Evolutionary conservation across 2,329 filamentous ascomycete genomes (phyloP), one percentile per base, ranked within the genome.

Genomic region (Talaromyces funiculosus): DNA sequence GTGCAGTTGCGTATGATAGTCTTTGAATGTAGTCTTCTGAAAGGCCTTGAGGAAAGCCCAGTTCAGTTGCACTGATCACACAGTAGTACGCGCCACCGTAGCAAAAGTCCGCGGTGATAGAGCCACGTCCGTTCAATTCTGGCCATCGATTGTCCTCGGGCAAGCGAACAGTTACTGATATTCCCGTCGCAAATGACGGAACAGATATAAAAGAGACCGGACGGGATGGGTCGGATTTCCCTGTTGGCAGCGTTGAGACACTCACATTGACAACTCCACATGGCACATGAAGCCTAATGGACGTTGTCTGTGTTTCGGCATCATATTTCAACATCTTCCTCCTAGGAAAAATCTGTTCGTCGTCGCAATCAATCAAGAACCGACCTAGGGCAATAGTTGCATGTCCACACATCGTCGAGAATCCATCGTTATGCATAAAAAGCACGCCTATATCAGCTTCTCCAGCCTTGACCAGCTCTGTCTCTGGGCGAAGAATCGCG

Each of bases 401-500:
- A 64, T 82, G 80, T 3, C 80, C 80, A 62, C 80, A 82, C 73
- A 81, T 81, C 4, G 78, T 81, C 7, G 77, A 80, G 54, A 77
- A 81, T 0, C 78, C 79, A 3, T 78, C 76, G 33, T 80, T 80
- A 33, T 78, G 77, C 62, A 73, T 73, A 67, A 82, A 82, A 3
- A 82, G 64, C 0, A 80, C 47, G 7, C 47, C 47, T 18, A 53
- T 18, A 35, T 53, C 47, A 4, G 47, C 80, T n/a, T 75, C 64
- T 1, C 74, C 74, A 1, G 65, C 61, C 6, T 53, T 43, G n/a
- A 74, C 72, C 0, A 77, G 69, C 65, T 80, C 79, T 4, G 79
- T 80, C 20, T 75, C 70, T 0, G 67, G 72, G 1, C 68, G 64
- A 45, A 82, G 68, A 26, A 82, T 73, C 5, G 79, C 80, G 2